A percentile compares a stretch with the other conserved stretches of the same genome.
Evolutionary conservation across 2,329 filamentous ascomycete genomes (phyloP).

Genomic region (Cladosporium sp.): DNA sequence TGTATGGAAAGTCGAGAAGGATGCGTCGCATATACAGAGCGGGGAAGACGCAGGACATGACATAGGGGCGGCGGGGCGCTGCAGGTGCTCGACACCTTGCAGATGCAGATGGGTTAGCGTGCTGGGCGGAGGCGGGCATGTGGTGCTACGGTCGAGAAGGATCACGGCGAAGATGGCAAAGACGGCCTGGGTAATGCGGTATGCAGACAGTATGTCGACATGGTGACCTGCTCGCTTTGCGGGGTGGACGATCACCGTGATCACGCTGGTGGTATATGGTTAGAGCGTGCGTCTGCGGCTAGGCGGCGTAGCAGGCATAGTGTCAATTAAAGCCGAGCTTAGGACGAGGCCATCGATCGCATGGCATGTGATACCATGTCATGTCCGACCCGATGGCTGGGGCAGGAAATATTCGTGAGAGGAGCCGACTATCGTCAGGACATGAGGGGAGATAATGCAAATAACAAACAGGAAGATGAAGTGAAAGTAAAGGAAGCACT

Average conservation of each 20-base stretch:
- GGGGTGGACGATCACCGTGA: slow-evolving; percentile 4
- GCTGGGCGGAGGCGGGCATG: slow-evolving; percentile 8
- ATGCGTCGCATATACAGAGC: slow-evolving; percentile 7
- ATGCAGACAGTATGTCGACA: slow-evolving; percentile 12
- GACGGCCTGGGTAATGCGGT: slow-evolving; percentile 2
- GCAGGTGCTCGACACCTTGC: slow-evolving; percentile 17
- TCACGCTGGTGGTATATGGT: slow-evolving; percentile 10
- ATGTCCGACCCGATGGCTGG: neutral
- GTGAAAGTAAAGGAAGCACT: neutral
- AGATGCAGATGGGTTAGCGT: neutral
- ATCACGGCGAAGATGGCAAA: neutral
- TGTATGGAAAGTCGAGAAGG: slow-evolving; percentile 4
- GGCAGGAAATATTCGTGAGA: neutral
- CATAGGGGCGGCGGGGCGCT: slow-evolving; percentile 13
- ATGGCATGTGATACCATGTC: slow-evolving; percentile 3
- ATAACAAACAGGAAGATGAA: neutral
- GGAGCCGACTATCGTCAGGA: neutral
- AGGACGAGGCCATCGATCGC: neutral
- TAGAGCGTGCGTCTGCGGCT: slow-evolving; percentile 15
- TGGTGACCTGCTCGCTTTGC: slow-evolving; percentile 15
- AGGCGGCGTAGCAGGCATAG: slow-evolving; percentile 12
- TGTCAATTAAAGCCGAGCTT: slow-evolving; percentile 3
- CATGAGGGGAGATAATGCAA: neutral
- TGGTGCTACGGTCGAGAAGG: neutral
- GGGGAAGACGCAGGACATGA: slow-evolving; percentile 15